Evolutionary conservation across 2,329 filamentous ascomycete species (phyloP).

Genomic region (Trichophyton simii): DNA sequence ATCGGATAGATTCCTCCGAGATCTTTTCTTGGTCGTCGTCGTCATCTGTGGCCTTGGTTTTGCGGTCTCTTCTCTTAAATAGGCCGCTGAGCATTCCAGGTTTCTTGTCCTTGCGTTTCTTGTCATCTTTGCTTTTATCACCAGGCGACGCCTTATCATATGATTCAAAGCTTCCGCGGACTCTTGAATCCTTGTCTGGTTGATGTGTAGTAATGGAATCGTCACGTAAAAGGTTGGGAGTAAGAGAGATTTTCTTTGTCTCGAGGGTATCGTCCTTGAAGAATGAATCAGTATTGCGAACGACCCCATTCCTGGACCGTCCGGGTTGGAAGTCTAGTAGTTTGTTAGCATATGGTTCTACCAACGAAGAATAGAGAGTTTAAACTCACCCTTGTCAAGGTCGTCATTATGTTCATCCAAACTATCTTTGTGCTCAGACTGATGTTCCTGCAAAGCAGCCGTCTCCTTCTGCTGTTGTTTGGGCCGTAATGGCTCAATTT

Average conservation of each 20-base stretch:
- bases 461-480: conserved; percentile 29
- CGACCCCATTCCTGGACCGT: conserved; percentile 67
- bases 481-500: conserved; percentile 34
- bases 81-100: conserved; percentile 58
- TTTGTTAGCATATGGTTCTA: background rate
- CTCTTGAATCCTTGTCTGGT: conserved; percentile 28
- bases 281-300: conserved; percentile 89
- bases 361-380: background rate
- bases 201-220: conserved; percentile 40
- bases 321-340: conserved; percentile 15
- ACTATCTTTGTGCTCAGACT: background rate
- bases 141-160: conserved; percentile 54
- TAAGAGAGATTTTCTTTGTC: conserved; percentile 94
- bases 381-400: background rate
- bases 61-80: conserved; percentile 55
- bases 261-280: conserved; percentile 93
- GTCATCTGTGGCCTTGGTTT: conserved; percentile 37
- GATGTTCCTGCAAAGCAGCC: conserved; percentile 12
- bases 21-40: conserved; percentile 44
- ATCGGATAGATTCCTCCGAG: conserved; percentile 45
- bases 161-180: conserved; percentile 55
- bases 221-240: conserved; percentile 80
- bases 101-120: conserved; percentile 62
- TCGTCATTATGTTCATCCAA: conserved; percentile 1
- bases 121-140: conserved; percentile 60